Percentiles rank a stretch among this genome's conserved stretches.
These are phyloP conservation scores for Chaetomidium leptoderma DNA, from an alignment of 495 filamentous ascomycete genomes.

Conservation along the genomic window DNA sequence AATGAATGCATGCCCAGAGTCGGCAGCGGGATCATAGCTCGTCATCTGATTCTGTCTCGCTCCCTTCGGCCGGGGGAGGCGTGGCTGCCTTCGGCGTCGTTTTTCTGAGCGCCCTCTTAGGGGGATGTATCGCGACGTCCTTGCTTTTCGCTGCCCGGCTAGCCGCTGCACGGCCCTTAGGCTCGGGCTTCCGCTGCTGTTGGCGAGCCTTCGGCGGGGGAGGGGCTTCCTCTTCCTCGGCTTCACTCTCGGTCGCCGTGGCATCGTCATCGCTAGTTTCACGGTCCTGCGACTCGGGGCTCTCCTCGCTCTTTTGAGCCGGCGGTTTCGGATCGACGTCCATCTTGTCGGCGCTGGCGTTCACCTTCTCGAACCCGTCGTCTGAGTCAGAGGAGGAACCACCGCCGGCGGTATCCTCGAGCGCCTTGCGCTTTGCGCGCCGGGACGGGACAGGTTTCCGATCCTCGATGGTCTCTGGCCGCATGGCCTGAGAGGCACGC, in stretches of 20 bases:
- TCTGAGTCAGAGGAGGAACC: constrained; percentile 39
- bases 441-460: constrained; percentile 27
- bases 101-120: constrained; percentile 24
- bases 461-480: not conserved
- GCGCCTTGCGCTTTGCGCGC: constrained; percentile 49
- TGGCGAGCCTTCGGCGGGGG: constrained; percentile 15
- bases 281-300: constrained; percentile 19
- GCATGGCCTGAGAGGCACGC: constrained; percentile 2
- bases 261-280: constrained; percentile 42
- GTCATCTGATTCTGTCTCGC: constrained; percentile 44
- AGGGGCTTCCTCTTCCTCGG: constrained; percentile 39
- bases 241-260: constrained; percentile 40
- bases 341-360: constrained; percentile 37
- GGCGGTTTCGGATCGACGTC: constrained; percentile 44
- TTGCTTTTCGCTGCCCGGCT: constrained; percentile 12
- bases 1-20: not conserved
- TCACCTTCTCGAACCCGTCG: constrained; percentile 48
- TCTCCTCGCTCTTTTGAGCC: constrained; percentile 15
- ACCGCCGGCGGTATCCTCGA: constrained; percentile 36
- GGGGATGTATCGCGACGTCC: constrained; percentile 12
- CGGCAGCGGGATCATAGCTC: constrained; percentile 32
- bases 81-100: constrained; percentile 18
- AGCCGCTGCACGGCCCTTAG: not conserved
- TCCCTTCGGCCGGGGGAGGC: constrained; percentile 27
- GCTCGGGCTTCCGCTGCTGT: not conserved